Evolutionary conservation across 176 grass and related monocot species (phyloP), one percentile per base, ranked within the genome.

Genomic region (Musa beccarii): DNA sequence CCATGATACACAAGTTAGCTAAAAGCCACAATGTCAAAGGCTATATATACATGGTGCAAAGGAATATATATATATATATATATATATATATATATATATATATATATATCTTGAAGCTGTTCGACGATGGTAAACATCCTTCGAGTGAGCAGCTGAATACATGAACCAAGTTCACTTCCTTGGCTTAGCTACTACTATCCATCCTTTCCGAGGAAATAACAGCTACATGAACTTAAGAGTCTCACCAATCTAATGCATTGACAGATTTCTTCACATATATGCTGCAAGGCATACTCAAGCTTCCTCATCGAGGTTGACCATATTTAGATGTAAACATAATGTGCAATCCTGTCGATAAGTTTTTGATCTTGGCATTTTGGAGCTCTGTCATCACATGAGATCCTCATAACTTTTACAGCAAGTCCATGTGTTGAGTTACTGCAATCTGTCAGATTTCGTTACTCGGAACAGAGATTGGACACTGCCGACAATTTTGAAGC

Each of bases 401-500:
- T 29, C 28, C 28, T 29, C 28, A 29, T 29, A 29, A 29, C 28
- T 29, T 29, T 29, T 29, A 29, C 28, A 29, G 28, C 34, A 43
- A 43, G 34, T 43, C 34, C 10, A 68, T 24, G 66, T 26, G 24
- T 34, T 62, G 16, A 25, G 54, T 63, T 17, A 71, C 9, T 75
- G 43, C 73, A 79, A 81, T 54, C 79, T 88, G 29, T 83, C 77
- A 16, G 68, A 62, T 70, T 77, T 57, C 57, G 53, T 83, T 83
- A 53, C 88, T 83, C 13, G 85, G 75, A 73, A 88, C 76, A 70
- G 86, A 89, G 63, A 93, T 80, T 51, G 84, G 84, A 79, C 83
- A 85, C 68, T 84, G 87, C 52, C 89, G 87, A 76, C 83, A 89
- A 76, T 89, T 84, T 23, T 78, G 84, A 29, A 97, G 87, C 76